Base-by-base conservation (phyloP, 2,329 filamentous ascomycete genomes). In the Stagonosporopsis vannaccii region DNA sequence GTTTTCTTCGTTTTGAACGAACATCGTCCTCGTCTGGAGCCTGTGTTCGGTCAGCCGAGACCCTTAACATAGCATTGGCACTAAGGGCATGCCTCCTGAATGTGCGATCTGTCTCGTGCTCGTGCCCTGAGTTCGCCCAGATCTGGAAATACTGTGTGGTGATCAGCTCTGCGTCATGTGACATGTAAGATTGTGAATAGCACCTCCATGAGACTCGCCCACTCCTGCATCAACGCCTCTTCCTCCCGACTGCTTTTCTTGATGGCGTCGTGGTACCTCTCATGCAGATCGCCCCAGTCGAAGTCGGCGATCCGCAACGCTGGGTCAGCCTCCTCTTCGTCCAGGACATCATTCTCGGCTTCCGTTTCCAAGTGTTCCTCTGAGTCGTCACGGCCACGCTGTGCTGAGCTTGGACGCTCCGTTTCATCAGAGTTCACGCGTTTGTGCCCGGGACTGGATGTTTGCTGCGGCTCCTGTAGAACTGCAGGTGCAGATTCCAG, bases 281-380 rank as follows among this genome's bases (percentile, higher is more conserved):
- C 71, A 73, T 92, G 83, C 28, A 97, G 87, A n/a, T 88, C 84
- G 2, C 87, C 80, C 92, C 92, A 97, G 75, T 93, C 86, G 68
- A 90, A 92, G 69, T 77, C 50, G 41, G 79, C 76, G 58, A 91
- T 68, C 25, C 55, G 51, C 8, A 68, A 58, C 6, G 67, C 69
- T 8, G 74, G 71, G 22, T 74, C 69, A 15, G 49, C 28, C 9
- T 70, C 64, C 5, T 68, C 63, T 1, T 45, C 44, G 20, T 43
- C 37, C 19, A 37, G 32, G 6, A 8, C 12, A 23, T 41, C 26
- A 1, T 28, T 22, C 20, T 41, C 20, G 23, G 23, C 13, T 35
- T 45, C 55, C 5, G 37, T 20, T 19, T 63, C 51, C 7, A 56
- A 36, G 5, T 60, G 49, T 7, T 67, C 56, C 7, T 60, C 56